A percentile compares a stretch with the other conserved stretches of the same genome.
Evolutionary conservation across 192 early-diverging fungal species (phyloP).

Genomic region (Chytriomyces sp.): DNA sequence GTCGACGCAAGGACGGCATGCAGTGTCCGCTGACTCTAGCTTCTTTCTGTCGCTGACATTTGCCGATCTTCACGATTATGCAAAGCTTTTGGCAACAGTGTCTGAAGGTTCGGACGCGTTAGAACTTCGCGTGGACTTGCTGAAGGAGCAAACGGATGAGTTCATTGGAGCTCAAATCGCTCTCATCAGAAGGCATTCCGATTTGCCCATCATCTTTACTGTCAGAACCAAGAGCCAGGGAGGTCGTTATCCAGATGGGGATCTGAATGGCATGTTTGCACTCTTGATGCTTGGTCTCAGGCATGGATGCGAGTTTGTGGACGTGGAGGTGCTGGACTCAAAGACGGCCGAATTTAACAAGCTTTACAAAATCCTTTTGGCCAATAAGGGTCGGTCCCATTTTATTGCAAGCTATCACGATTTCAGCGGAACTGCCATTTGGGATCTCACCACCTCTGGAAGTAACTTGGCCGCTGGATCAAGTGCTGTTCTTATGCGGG

Average conservation of each 20-base stretch:
- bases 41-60: constrained; percentile 91
- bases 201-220: constrained; percentile 90
- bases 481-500: constrained; percentile 42
- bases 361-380: constrained; percentile 50
- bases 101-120: constrained; percentile 85
- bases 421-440: constrained; percentile 62
- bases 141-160: constrained; percentile 62
- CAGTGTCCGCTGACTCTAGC: constrained; percentile 36
- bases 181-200: constrained; percentile 69
- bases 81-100: constrained; percentile 63
- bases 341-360: constrained; percentile 63
- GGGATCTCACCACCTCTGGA: constrained; percentile 55
- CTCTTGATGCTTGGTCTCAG: constrained; percentile 71
- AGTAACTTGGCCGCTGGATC: constrained; percentile 23
- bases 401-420: constrained; percentile 95
- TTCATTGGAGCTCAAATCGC: constrained; percentile 82
- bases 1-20: constrained; percentile 32
- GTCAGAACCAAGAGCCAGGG: constrained; percentile 88
- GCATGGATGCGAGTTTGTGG: constrained; percentile 95
- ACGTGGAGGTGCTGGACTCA: constrained; percentile 91
- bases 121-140: constrained; percentile 91
- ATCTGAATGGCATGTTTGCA: constrained; percentile 64
- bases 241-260: constrained; percentile 74
- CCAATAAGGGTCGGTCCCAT: constrained; percentile 60
- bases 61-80: constrained; percentile 49